Evolutionary conservation across 176 grass and related monocot species (phyloP).

Genomic region (Eleusine indica): DNA sequence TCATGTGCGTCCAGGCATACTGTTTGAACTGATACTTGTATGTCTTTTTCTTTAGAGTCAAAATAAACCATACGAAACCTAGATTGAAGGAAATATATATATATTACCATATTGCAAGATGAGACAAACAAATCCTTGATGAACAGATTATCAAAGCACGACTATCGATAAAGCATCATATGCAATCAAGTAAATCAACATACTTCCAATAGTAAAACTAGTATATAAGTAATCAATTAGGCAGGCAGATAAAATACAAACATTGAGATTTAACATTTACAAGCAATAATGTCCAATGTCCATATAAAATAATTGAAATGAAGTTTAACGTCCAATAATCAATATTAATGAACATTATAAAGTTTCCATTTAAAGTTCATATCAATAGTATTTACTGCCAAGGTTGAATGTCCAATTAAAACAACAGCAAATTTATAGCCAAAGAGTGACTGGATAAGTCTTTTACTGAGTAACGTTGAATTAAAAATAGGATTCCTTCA

Average conservation of each 20-base stretch:
- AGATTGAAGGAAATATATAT: constrained; percentile 35
- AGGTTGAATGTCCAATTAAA: background rate
- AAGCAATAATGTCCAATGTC: background rate
- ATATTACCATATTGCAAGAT: constrained; percentile 19
- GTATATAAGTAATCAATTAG: background rate
- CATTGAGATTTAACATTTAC: constrained; percentile 23
- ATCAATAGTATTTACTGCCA: background rate
- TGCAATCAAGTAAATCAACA: constrained; percentile 27
- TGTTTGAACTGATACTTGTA: constrained; percentile 99
- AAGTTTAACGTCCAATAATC: constrained; percentile 4
- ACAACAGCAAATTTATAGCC: background rate
- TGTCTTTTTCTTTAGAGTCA: constrained; percentile 97
- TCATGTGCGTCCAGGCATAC: constrained; percentile 99
- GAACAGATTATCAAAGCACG: background rate
- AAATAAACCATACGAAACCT: constrained; percentile 99
- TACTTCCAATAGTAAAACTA: background rate
- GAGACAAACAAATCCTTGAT: constrained; percentile 25
- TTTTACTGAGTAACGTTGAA: background rate
- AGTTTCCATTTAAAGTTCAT: background rate
- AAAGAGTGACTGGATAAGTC: background rate
- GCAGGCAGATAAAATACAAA: background rate
- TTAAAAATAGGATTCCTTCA: background rate
- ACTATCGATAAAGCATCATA: background rate
- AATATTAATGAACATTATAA: background rate
- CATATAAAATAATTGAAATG: constrained; percentile 18